phyloP scores from a whole-genome alignment of 202 grass and related monocot species.

The Brachypodium distachyon region DNA sequence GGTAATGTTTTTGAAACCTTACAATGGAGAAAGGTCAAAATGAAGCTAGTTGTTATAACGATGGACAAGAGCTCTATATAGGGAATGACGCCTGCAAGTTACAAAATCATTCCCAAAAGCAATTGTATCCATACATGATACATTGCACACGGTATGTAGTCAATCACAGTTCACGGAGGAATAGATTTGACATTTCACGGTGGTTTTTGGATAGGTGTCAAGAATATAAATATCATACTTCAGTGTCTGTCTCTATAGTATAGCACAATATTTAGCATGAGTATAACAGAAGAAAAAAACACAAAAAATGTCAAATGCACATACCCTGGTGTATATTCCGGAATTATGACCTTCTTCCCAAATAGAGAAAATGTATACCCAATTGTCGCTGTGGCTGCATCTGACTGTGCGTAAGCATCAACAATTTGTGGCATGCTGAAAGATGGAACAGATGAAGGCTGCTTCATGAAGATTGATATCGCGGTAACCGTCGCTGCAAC shows the following conservation, averaged over 20 bases:
- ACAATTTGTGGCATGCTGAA: conserved; percentile 58
- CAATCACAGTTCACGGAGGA: background rate
- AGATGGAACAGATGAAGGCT: conserved; percentile 38
- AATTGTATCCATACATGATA: background rate
- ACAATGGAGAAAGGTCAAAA: background rate
- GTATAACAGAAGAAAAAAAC: background rate
- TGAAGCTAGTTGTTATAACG: background rate
- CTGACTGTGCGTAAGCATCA: conserved; percentile 42
- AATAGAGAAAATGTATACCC: conserved; percentile 58
- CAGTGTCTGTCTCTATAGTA: background rate
- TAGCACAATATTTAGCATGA: background rate
- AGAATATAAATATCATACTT: background rate
- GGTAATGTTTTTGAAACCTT: background rate
- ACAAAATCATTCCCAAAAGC: background rate
- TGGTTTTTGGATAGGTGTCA: background rate
- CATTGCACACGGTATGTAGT: background rate
- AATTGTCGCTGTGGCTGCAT: conserved; percentile 5
- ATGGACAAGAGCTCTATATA: background rate
- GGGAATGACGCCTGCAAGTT: background rate
- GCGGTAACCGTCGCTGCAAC: conserved; percentile 38
- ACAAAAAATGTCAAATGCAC: background rate
- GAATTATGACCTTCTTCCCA: conserved; percentile 68
- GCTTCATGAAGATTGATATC: conserved; percentile 42
- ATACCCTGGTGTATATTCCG: conserved; percentile 76
- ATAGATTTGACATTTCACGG: background rate